Percentiles rank a stretch among this genome's conserved stretches.
phyloP scores from a whole-genome alignment of 257 asterid genomes.

The Rehmannia glutinosa region DNA sequence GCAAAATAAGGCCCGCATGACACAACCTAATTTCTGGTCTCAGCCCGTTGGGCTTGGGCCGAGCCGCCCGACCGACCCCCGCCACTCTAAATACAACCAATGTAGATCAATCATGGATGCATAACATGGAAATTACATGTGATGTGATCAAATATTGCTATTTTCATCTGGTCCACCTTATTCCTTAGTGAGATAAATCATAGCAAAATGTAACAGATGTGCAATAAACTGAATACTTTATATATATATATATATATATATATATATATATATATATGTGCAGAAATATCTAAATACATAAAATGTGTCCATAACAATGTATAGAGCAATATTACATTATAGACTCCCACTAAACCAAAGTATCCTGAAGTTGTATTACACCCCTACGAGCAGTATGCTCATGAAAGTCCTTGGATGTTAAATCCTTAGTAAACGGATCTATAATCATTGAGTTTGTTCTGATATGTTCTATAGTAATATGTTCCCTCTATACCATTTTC shows the following conservation, averaged over 20 bases:
- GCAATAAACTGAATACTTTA: neutral
- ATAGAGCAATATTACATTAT: too few species aligned
- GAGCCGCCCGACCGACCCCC: too few species aligned
- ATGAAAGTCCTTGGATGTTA: neutral
- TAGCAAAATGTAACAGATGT: neutral
- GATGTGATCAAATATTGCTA: neutral
- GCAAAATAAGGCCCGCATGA: too few species aligned
- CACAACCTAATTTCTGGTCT: too few species aligned
- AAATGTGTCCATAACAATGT: too few species aligned
- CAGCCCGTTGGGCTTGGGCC: too few species aligned
- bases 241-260: too few species aligned
- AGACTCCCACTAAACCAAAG: neutral
- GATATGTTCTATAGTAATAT: neutral
- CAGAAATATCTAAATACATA: neutral
- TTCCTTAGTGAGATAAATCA: neutral
- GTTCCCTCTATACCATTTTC: neutral
- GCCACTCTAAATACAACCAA: too few species aligned
- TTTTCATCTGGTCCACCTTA: neutral
- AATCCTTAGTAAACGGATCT: too few species aligned
- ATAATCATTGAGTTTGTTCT: neutral
- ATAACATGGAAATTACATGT: neutral
- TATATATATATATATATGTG: neutral
- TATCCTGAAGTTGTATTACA: neutral
- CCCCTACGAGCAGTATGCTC: neutral
- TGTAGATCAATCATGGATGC: neutral